Evolutionary conservation across 2,329 filamentous ascomycete genomes (phyloP).

Genomic region (Alternaria consortialis): DNA sequence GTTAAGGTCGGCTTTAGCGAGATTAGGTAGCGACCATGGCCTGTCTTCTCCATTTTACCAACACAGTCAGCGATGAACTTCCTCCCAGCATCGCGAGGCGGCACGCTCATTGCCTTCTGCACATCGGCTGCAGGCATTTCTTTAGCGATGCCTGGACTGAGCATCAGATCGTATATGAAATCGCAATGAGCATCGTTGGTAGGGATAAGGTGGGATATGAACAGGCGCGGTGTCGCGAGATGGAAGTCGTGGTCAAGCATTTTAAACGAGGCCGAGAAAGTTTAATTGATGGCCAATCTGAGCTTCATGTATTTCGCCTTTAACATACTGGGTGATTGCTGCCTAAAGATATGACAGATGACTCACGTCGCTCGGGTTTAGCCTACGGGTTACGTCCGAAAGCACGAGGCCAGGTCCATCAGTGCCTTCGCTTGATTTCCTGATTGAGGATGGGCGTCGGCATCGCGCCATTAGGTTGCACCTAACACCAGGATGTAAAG

Average conservation of each 20-base stretch:
- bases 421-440: background rate
- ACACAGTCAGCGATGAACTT: constrained; percentile 15
- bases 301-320: background rate
- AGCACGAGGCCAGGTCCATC: background rate
- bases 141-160: constrained; percentile 15
- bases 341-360: background rate
- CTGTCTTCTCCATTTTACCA: constrained; percentile 29
- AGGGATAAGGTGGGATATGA: constrained; percentile 29
- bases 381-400: background rate
- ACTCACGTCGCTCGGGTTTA: constrained; percentile 4
- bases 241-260: constrained; percentile 72
- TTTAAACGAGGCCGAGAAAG: background rate
- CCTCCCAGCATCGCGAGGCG: constrained; percentile 10
- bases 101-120: constrained; percentile 14
- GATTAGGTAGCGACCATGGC: constrained; percentile 43
- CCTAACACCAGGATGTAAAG: background rate
- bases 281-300: background rate
- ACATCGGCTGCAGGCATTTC: background rate
- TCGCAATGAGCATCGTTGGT: constrained; percentile 23
- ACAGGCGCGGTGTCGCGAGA: constrained; percentile 61
- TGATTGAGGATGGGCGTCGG: background rate
- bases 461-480: background rate
- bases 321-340: background rate
- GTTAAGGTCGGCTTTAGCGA: constrained; percentile 21
- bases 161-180: constrained; percentile 20